Conservation (phyloP, 352 stramenopile genomes). For the Globisporangium polare region DNA sequence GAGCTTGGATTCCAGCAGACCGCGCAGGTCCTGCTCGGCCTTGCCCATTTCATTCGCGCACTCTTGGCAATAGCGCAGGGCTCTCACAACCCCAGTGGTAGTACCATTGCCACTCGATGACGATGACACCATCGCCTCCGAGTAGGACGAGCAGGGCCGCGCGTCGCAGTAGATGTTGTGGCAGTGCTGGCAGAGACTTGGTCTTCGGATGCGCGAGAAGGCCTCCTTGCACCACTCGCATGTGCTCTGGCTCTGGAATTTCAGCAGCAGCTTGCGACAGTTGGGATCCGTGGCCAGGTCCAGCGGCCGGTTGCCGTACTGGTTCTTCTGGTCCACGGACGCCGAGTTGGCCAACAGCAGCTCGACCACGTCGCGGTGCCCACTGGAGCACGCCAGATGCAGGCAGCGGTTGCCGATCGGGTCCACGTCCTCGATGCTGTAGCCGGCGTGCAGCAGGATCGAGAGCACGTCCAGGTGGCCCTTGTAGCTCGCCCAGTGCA, state of each 20-base stretch:
- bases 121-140: slow-evolving; percentile 20
- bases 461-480: slow-evolving; percentile 63
- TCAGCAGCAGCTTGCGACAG: slow-evolving; percentile 59
- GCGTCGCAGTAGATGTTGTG: slow-evolving; percentile 77
- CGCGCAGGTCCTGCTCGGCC: slow-evolving; percentile 60
- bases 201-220: slow-evolving; percentile 59
- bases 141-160: slow-evolving; percentile 65
- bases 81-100: slow-evolving; percentile 2
- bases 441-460: slow-evolving; percentile 64
- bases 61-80: slow-evolving; percentile 68
- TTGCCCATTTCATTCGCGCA: slow-evolving; percentile 70
- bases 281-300: slow-evolving; percentile 60
- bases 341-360: slow-evolving; percentile 67
- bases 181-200: slow-evolving; percentile 77
- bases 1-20: slow-evolving; percentile 57
- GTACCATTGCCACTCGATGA: background rate
- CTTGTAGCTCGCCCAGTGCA: slow-evolving; percentile 88
- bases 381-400: slow-evolving; percentile 70
- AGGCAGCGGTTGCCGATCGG: slow-evolving; percentile 67
- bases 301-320: slow-evolving; percentile 69
- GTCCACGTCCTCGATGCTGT: slow-evolving; percentile 61
- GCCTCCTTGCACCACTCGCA: slow-evolving; percentile 80
- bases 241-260: slow-evolving; percentile 49
- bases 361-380: slow-evolving; percentile 61
- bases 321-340: slow-evolving; percentile 52